Conservation (phyloP, 768 basidiomycete genomes). For the Panus rudis region DNA sequence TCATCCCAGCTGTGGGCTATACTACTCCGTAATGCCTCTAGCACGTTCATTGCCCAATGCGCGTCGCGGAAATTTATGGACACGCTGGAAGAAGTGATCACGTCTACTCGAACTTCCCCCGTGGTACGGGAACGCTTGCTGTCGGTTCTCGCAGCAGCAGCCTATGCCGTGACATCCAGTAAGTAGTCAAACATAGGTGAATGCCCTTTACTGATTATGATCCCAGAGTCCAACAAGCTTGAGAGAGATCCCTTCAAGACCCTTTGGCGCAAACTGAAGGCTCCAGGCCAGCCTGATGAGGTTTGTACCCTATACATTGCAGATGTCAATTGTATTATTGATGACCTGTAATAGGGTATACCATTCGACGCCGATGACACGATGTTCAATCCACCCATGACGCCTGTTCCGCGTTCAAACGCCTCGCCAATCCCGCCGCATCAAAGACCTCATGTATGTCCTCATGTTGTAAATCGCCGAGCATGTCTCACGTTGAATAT, state of each 20-base stretch:
- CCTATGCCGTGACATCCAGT: conserved; percentile 46
- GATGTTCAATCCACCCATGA: conserved; percentile 66
- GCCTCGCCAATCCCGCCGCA: background rate
- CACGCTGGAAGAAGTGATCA: conserved; percentile 67
- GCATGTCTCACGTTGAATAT: too few species aligned
- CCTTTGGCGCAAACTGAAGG: conserved; percentile 78
- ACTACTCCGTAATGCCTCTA: conserved; percentile 77
- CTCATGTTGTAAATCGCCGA: too few species aligned
- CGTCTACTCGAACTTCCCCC: conserved; percentile 56
- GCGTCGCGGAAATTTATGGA: conserved; percentile 74
- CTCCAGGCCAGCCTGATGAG: conserved; percentile 74
- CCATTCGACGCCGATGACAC: conserved; percentile 75
- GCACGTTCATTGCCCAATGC: conserved; percentile 63
- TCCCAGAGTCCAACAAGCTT: background rate
- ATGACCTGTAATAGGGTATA: conserved; percentile 45
- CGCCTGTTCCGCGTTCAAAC: background rate
- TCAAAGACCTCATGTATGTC: background rate
- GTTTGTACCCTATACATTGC: conserved; percentile 28
- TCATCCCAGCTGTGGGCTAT: conserved; percentile 75
- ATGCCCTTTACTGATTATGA: background rate
- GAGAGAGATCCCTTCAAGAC: conserved; percentile 46
- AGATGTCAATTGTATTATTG: background rate
- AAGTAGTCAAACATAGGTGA: background rate
- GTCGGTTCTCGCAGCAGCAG: conserved; percentile 77
- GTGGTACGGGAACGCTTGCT: conserved; percentile 76